Base-by-base conservation (phyloP, 1,284 basidiomycete genomes). In the Rhizoctonia solani region DNA sequence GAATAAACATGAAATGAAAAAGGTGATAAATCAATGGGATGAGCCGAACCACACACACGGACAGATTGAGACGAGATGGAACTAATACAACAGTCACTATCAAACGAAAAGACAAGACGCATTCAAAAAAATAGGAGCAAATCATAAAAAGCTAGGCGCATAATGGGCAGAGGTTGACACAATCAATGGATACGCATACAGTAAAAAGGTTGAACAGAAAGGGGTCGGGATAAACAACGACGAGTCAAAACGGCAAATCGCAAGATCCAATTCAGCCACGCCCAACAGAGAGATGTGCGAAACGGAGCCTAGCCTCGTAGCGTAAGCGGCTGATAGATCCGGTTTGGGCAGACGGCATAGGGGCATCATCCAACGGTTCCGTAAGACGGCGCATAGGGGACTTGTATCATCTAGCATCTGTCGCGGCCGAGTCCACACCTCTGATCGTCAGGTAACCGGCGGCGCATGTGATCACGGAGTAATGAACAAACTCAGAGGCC, bases 11-110 rank as follows among this genome's bases (percentile, higher is more conserved):
- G 61, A 53, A 42, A 65, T 65, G 61, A 65, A 42, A 65, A 53
- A n/a, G n/a, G n/a, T 54, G 61, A 65, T 65, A 65, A 65, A 37
- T 65, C 61, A 65, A 65, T 65, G 61, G 21, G 32, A 65, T 65
- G 61, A 53, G 30, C 30, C 32, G 6, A 34, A 25, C 14, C 37
- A 42, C 37, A 53, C 16, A 37, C 29, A 44, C n/a, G 55, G 30
- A 65, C 50, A 49, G 52, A 50, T 42, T 54, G 50, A 65, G 61
- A 49, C 25, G 49, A 65, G 39, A 49, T 21, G 8, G 21, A 65
- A 65, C 49, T 30, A 53, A 25, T 44, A 32, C 23, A 53, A 65
- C 49, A 39, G 13, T 6, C n/a, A 27, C 52, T 21, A 29, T n/a
- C n/a, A n/a, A n/a, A n/a, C 49, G 30, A 41, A 23, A 53, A 46